Evolutionary conservation across 2,329 filamentous ascomycete genomes (phyloP).

Genomic region (Cladophialophora bantiana): DNA sequence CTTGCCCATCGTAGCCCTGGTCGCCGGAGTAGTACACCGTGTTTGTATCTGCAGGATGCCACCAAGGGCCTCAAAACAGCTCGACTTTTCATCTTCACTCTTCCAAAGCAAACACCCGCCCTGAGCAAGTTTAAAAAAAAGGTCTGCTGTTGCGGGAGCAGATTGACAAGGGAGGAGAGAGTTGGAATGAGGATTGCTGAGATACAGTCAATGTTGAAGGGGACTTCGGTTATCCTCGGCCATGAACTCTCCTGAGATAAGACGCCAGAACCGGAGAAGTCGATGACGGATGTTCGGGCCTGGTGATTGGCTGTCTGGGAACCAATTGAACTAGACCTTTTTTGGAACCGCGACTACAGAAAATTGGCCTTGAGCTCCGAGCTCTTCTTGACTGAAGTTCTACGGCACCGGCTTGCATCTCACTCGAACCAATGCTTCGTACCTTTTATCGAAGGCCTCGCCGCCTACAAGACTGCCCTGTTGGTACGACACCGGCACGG

Average conservation of each 20-base stretch:
- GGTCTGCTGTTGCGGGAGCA: constrained; percentile 6
- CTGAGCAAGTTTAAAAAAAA: neutral
- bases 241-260: neutral
- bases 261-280: neutral
- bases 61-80: constrained; percentile 24
- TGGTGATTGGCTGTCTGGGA: neutral
- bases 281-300: neutral
- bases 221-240: constrained; percentile 33
- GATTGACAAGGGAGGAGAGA: constrained; percentile 10
- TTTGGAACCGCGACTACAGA: neutral
- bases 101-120: constrained; percentile 6
- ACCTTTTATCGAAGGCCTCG: constrained; percentile 3
- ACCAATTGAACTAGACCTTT: neutral
- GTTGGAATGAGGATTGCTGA: constrained; percentile 12
- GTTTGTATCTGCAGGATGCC: constrained; percentile 20
- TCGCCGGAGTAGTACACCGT: constrained; percentile 20
- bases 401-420: neutral
- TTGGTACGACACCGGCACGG: neutral
- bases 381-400: neutral
- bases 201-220: neutral
- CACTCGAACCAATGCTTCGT: constrained; percentile 26
- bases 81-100: constrained; percentile 28
- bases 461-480: constrained; percentile 11
- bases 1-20: constrained; percentile 35
- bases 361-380: neutral